Evolutionary conservation across 1,284 basidiomycete species (phyloP).

Genomic region (Schizophyllum amplum): DNA sequence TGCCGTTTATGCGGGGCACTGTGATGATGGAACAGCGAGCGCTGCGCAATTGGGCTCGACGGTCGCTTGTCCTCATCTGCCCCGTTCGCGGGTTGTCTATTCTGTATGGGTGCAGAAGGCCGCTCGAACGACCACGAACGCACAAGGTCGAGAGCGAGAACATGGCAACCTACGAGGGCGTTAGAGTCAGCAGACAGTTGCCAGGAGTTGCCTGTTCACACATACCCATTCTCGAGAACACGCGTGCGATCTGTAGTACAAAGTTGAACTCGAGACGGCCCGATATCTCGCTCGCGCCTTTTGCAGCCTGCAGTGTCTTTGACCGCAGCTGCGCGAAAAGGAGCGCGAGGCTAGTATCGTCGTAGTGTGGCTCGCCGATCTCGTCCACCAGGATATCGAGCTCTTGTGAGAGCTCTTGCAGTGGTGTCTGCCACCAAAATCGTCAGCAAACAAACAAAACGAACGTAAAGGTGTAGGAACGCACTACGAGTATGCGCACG

Average conservation of each 20-base stretch:
- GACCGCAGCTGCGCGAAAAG: constrained; percentile 86
- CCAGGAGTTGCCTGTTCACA: constrained; percentile 3
- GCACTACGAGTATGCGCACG: constrained; percentile 74
- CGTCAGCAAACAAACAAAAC: neutral
- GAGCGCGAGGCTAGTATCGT: constrained; percentile 85
- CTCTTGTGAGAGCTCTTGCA: constrained; percentile 58
- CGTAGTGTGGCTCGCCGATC: constrained; percentile 82
- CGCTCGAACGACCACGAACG: constrained; percentile 87
- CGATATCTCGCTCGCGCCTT: constrained; percentile 86
- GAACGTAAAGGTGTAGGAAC: constrained; percentile 15
- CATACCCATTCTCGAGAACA: constrained; percentile 89
- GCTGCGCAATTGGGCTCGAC: constrained; percentile 34
- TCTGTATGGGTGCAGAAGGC: constrained; percentile 38
- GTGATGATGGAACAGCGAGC: constrained; percentile 44
- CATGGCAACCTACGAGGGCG: constrained; percentile 72
- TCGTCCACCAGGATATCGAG: constrained; percentile 47
- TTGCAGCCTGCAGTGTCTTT: constrained; percentile 85
- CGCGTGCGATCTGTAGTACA: constrained; percentile 85
- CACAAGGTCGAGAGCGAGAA: constrained; percentile 79
- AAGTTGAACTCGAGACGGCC: constrained; percentile 87
- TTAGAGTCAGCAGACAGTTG: constrained; percentile 5
- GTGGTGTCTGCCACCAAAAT: constrained; percentile 50
- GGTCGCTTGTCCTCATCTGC: constrained; percentile 19
- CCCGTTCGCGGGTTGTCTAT: constrained; percentile 12
- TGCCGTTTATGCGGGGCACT: constrained; percentile 40